Base-by-base conservation (phyloP, 768 basidiomycete species). In the Suillus bovinus region DNA sequence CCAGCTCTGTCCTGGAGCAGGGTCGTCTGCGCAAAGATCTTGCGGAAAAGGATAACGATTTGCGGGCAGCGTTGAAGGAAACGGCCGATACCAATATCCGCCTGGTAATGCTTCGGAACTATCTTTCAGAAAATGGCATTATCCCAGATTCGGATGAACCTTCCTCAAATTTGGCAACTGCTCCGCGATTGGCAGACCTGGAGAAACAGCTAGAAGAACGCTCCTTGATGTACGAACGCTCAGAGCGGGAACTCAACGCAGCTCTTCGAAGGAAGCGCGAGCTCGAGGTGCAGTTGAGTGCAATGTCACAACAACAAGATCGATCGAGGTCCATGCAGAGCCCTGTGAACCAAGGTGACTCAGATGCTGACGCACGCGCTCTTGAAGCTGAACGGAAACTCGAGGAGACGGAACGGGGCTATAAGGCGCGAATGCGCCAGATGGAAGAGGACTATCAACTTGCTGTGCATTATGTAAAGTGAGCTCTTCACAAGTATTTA, bases 401-500 rank as follows among this genome's bases (percentile, higher is more conserved):
- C 62, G 88, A 87, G 58, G 91, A 93, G 72, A 86, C 87, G 33
- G 93, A 94, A 72, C 82, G 84, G 62, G 82, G 80, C 64, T 92
- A 94, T 75, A 90, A 90, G 75, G 80, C 85, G 27, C 86, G 91
- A 61, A 84, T 96, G 78, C 86, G 88, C 68, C 91, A 95, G 72
- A 86, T 99, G 76, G 96, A 99, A 76, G 87, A 91, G 53, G 96
- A 98, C 70, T 99, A 99, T 75, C 91, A 95, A 70, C 86, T 96
- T 58, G 96, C 97, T 16, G 96, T 99, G 60, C 91, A 94, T 72
- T 98, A 97, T 77, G 95, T 98, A 68, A 99, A 98, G 93, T 93
- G 74, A 79, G 89, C 76, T 63, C 60, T 41, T 60, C 65, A 78
- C 17, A 8, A 20, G 24, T 66, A 63, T 59, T 56, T 56, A 33